These are phyloP conservation scores for Wickerhamiella sergipiensis DNA, from an alignment of 805 yeast species.

Conservation along the genomic window DNA sequence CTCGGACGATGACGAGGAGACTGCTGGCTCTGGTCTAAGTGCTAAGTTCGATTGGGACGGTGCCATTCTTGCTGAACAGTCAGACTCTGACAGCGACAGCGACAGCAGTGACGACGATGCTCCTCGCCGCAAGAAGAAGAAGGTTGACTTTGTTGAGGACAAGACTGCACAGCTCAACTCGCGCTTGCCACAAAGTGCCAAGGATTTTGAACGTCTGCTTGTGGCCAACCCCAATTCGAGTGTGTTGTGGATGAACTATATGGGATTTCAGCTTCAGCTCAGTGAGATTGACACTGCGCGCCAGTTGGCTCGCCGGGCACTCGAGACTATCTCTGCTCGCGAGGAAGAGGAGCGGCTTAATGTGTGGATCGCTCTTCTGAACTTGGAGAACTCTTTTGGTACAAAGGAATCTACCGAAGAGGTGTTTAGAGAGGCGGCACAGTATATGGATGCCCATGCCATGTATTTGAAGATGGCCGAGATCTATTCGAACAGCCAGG, in stretches of 20 bases:
- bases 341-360: conserved; percentile 89
- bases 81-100: conserved; percentile 41
- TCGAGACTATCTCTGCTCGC: conserved; percentile 76
- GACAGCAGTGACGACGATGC: conserved; percentile 25
- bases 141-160: conserved; percentile 44
- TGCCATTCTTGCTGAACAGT: conserved; percentile 40
- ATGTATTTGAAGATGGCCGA: conserved; percentile 71
- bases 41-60: conserved; percentile 96
- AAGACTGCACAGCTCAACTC: conserved; percentile 72
- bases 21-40: conserved; percentile 41
- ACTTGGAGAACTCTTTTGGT: conserved; percentile 90
- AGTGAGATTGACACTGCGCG: conserved; percentile 92
- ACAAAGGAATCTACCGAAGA: conserved; percentile 68
- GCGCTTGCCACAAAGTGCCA: conserved; percentile 79
- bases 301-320: conserved; percentile 82
- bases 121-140: conserved; percentile 30
- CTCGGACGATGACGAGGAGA: conserved; percentile 24
- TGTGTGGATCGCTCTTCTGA: conserved; percentile 89
- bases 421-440: conserved; percentile 70
- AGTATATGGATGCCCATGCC: conserved; percentile 76
- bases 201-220: conserved; percentile 83
- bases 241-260: conserved; percentile 90
- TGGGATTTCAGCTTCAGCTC: conserved; percentile 92
- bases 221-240: conserved; percentile 92
- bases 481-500: conserved; percentile 54